Evolutionary conservation across 1,139 yeast species (phyloP).

Genomic region (Nakaseomyces delphensis): DNA sequence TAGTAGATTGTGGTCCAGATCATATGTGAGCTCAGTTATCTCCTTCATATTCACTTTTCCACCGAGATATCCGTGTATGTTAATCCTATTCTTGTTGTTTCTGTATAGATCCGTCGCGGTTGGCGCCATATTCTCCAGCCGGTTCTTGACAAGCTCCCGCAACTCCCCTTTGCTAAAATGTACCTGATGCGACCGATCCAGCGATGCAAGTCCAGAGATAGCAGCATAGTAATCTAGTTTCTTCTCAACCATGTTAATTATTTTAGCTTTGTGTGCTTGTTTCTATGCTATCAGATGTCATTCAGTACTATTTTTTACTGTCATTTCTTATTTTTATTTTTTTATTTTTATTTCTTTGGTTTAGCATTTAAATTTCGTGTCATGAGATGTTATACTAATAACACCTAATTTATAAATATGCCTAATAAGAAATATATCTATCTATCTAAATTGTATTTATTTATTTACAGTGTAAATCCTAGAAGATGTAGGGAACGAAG

Average conservation of each 20-base stretch:
- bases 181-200: conserved; percentile 20
- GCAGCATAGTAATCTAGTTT: conserved; percentile 16
- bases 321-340: neutral
- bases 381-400: too few relatives aligned
- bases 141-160: conserved; percentile 14
- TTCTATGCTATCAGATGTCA: too few relatives aligned
- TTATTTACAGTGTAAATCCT: conserved; percentile 12
- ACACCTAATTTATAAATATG: too few relatives aligned
- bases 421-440: neutral
- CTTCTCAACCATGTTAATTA: neutral
- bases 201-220: conserved; percentile 17
- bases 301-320: too few relatives aligned
- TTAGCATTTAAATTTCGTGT: neutral
- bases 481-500: conserved; percentile 81
- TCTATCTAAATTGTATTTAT: neutral
- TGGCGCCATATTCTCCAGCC: conserved; percentile 10
- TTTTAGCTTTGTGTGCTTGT: neutral
- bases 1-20: conserved; percentile 25
- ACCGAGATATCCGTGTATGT: conserved; percentile 28
- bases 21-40: conserved; percentile 20
- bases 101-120: neutral
- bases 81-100: conserved; percentile 13
- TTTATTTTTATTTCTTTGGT: too few relatives aligned
- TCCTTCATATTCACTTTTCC: conserved; percentile 23
- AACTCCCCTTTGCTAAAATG: conserved; percentile 14